Percentiles rank a stretch among this genome's conserved stretches.
phyloP scores from a whole-genome alignment of 495 filamentous ascomycete genomes.

The Neurospora sp. region DNA sequence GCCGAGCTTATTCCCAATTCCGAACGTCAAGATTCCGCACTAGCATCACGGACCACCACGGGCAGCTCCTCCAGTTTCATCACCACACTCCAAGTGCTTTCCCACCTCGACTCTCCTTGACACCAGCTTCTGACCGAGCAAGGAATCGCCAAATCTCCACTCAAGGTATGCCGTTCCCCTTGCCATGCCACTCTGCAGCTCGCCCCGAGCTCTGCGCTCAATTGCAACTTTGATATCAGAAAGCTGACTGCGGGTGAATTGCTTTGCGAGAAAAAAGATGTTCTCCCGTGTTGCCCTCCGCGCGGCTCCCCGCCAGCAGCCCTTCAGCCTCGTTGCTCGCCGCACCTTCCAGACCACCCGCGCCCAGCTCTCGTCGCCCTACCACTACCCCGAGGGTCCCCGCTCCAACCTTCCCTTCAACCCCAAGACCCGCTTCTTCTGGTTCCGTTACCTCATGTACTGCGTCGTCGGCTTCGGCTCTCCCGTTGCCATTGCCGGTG shows the following conservation, averaged over 20 bases:
- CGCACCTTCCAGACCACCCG: slow-evolving; percentile 91
- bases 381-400: slow-evolving; percentile 98
- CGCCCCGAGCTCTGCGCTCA: not conserved
- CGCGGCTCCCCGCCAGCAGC: slow-evolving; percentile 46
- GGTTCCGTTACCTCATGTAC: slow-evolving; percentile 71
- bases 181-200: not conserved
- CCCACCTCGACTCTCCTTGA: slow-evolving; percentile 1
- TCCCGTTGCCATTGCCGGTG: slow-evolving; percentile 78
- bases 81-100: not conserved
- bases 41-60: slow-evolving; percentile 1
- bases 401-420: slow-evolving; percentile 94
- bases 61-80: not conserved
- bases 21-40: not conserved
- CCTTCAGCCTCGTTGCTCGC: slow-evolving; percentile 65
- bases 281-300: slow-evolving; percentile 70
- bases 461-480: slow-evolving; percentile 64
- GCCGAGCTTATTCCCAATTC: not conserved
- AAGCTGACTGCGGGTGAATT: not conserved
- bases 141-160: slow-evolving; percentile 9
- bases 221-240: not conserved
- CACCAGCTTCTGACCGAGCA: not conserved
- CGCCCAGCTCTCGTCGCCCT: slow-evolving; percentile 74
- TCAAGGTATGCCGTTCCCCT: slow-evolving; percentile 8
- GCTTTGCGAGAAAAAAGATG: slow-evolving; percentile 49
- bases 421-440: slow-evolving; percentile 77